Evolutionary conservation across 1,284 basidiomycete genomes (phyloP).

Genomic region (Puccinia polysora): DNA sequence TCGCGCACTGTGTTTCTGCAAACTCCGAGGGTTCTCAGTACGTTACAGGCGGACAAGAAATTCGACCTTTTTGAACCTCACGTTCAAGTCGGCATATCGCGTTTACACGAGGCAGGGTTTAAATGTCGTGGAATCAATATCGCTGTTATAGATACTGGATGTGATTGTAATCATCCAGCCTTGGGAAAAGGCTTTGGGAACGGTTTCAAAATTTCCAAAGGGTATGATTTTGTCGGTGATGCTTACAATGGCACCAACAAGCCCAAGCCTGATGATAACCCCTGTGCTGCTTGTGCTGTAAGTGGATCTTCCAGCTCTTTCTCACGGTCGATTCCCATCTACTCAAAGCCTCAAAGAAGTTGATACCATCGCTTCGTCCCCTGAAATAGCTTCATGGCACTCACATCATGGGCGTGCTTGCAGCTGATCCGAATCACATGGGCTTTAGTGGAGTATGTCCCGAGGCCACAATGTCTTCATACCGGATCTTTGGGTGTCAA

Average conservation of each 20-base stretch:
- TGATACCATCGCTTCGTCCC: background rate
- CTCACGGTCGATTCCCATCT: background rate
- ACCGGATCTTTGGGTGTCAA: constrained; percentile 54
- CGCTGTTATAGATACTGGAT: constrained; percentile 57
- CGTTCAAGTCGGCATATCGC: constrained; percentile 40
- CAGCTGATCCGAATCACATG: constrained; percentile 46
- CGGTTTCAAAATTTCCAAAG: constrained; percentile 38
- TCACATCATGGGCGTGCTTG: constrained; percentile 47
- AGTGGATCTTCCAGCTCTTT: background rate
- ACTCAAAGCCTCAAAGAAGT: no score
- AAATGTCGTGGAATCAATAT: constrained; percentile 60
- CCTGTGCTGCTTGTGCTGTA: constrained; percentile 41
- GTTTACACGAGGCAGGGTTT: constrained; percentile 58
- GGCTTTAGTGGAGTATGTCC: constrained; percentile 48
- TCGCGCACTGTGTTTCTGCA: constrained; percentile 13
- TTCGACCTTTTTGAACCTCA: constrained; percentile 38
- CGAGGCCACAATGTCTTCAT: constrained; percentile 46
- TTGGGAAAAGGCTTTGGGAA: constrained; percentile 57
- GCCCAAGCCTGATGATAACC: constrained; percentile 36
- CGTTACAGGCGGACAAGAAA: background rate
- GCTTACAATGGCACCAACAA: constrained; percentile 24
- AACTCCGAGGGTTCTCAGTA: constrained; percentile 16
- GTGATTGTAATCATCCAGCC: constrained; percentile 63
- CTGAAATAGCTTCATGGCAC: constrained; percentile 39
- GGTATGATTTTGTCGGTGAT: constrained; percentile 42